Base-by-base conservation (phyloP, 2,329 filamentous ascomycete genomes). In the Nemania sp. region DNA sequence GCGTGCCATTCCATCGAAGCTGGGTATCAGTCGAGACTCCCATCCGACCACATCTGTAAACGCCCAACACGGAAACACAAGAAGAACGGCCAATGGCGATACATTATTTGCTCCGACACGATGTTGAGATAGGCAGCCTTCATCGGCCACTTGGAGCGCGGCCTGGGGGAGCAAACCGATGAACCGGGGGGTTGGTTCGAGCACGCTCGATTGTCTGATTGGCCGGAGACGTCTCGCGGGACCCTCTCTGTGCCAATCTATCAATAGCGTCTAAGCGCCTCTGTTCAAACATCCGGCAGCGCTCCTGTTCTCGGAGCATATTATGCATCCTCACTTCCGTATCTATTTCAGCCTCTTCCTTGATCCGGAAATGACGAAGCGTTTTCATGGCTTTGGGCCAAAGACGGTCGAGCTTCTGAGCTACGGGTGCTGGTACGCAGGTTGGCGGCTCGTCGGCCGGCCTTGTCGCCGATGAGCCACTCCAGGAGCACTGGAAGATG, bases 401-500 rank as follows among this genome's bases (percentile, higher is more conserved):
- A 3, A 77, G 72, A 20, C 71, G 69, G 61, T 84, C 81, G 4
- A 84, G 73, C 48, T 69, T 74, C 26, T 70, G 68, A 2, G 79
- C 78, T 2, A 74, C 58, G 0, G 66, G 48, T 2, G 73, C 64
- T 14, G 74, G 52, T 1, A 77, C 76, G 6, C 61, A 78, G 49
- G 47, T 70, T 60, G 68, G 61, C 43, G 61, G 69, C 26, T 76
- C 74, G 33, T 68, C 63, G 12, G 61, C 40, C 6, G 64, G 67
- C 12, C 80, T 74, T 1, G 70, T 60, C 39, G 63, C 66, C 5
- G 79, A 74, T 5, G 83, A 83, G 12, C 77, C 80, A 47, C 81
- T 81, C 77, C 81, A 84, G 49, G 71, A 74, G 68, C 81, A 84
- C 34, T 73, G 74, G 62, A 85, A 84, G 8, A 68, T 64, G 8